Conservation (phyloP, 306 rosid genomes). For the Quercus parvula region DNA sequence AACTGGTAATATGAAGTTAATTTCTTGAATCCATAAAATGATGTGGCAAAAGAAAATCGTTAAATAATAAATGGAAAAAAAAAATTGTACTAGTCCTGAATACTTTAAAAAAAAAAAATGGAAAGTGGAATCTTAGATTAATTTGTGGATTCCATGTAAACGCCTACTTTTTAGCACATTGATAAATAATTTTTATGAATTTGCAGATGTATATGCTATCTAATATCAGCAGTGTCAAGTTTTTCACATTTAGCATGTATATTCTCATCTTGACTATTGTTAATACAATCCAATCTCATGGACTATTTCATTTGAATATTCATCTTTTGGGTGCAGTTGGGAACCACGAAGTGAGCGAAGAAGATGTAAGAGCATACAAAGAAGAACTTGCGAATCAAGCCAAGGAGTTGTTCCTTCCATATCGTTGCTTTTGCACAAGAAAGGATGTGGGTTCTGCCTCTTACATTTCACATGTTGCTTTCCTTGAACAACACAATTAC, state of each 20-base stretch:
- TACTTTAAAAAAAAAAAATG: neutral
- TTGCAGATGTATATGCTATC: no score
- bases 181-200: no score
- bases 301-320: neutral
- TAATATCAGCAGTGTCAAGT: no score
- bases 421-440: conserved; percentile 73
- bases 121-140: no score
- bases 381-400: conserved; percentile 55
- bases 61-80: neutral
- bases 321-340: conserved; percentile 41
- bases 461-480: neutral
- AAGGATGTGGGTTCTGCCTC: conserved; percentile 39
- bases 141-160: no score
- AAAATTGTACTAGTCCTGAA: neutral
- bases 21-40: neutral
- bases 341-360: conserved; percentile 39
- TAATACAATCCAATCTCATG: neutral
- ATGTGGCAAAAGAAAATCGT: neutral
- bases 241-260: neutral
- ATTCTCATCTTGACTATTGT: neutral
- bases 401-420: conserved; percentile 66
- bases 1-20: no score
- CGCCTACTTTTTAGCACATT: no score
- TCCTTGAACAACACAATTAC: neutral
- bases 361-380: conserved; percentile 40